Evolutionary conservation across 2,329 filamentous ascomycete genomes (phyloP), one percentile per base, ranked within the genome.

Genomic region (Aspergillus candidus): DNA sequence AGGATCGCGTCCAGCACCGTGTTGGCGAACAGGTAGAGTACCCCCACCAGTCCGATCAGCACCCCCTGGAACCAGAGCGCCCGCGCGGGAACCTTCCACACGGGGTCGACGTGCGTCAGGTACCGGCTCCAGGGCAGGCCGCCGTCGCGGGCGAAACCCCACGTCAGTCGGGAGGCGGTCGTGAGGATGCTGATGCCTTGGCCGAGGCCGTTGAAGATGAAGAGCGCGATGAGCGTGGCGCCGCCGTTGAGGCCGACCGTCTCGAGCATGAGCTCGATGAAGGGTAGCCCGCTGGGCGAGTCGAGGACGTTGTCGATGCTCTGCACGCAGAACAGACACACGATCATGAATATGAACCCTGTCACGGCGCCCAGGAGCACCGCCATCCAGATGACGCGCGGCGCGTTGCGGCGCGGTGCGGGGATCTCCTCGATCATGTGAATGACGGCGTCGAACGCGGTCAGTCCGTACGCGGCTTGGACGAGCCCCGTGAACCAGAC

Each of bases 371-470:
- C 70, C n/a, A 68, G 67, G 0, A 71, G 47, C 1, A 79, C 72
- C 0, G 76, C 72, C 13, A 78, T 66, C 65, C 71, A 78, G 49
- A 79, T 77, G 3, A 74, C 70, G 12, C 65, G 65, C 0, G 77
- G 77, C 0, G 71, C 72, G 43, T 76, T 77, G 31, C 62, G 71
- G 27, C 74, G 62, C 1, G 77, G 76, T 4, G 67, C 61, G 1
- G 76, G 76, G 1, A 79, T 75, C 52, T 79, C 76, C 50, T 80
- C 77, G 2, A 77, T 72, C 66, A 80, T 72, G 55, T 80, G 77
- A 32, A 79, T 77, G 30, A 77, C 76, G 0, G 76, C 74, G 52
- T 80, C 77, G 49, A 80, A 79, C 1, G 76, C 77, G 0, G 75
- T 78, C 12, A 78, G 59, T 2, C 74, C 77, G 43, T 79, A 80